Percentiles rank a stretch among this genome's conserved stretches.
These are phyloP conservation scores for Lasiosphaeria miniovina DNA, from an alignment of 495 filamentous ascomycete species.

Conservation along the genomic window DNA sequence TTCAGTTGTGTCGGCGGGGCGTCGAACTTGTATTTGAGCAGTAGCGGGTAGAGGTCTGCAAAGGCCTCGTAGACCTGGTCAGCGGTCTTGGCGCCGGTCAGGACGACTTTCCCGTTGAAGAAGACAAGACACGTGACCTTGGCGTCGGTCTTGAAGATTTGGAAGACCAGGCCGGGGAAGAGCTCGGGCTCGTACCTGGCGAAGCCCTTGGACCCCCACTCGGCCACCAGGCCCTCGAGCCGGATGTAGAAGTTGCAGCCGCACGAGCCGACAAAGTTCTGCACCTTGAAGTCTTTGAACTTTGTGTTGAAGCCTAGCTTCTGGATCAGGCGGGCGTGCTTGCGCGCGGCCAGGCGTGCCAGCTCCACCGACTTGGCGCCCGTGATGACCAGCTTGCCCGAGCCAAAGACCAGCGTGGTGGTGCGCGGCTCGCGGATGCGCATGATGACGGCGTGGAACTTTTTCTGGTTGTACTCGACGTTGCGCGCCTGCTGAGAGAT, in stretches of 20 bases:
- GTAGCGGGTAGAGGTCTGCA: conserved; percentile 87
- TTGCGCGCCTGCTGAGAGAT: conserved; percentile 94
- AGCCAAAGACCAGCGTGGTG: conserved; percentile 91
- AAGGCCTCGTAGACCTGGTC: conserved; percentile 95
- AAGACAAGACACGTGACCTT: conserved; percentile 16
- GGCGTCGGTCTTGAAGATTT: conserved; percentile 85
- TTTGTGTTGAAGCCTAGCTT: conserved; percentile 95
- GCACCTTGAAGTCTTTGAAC: conserved; percentile 97
- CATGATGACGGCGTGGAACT: conserved; percentile 98
- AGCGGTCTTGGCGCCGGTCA: conserved; percentile 89
- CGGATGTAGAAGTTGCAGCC: conserved; percentile 96
- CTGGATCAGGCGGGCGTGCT: conserved; percentile 94
- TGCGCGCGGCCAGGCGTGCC: conserved; percentile 87
- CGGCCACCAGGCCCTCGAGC: conserved; percentile 80
- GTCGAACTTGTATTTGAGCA: conserved; percentile 40
- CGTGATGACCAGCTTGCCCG: conserved; percentile 96
- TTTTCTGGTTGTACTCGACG: conserved; percentile 94
- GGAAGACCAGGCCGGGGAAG: conserved; percentile 95
- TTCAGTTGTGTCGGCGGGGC: not conserved
- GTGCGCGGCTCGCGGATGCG: conserved; percentile 97
- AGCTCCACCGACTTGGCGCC: conserved; percentile 94
- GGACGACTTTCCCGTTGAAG: conserved; percentile 79
- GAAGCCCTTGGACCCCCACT: conserved; percentile 20
- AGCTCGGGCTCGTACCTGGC: conserved; percentile 92
- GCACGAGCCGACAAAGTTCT: conserved; percentile 93